Evolutionary conservation across 1,139 yeast species (phyloP).

Genomic region (Blastobotrys niveus): DNA sequence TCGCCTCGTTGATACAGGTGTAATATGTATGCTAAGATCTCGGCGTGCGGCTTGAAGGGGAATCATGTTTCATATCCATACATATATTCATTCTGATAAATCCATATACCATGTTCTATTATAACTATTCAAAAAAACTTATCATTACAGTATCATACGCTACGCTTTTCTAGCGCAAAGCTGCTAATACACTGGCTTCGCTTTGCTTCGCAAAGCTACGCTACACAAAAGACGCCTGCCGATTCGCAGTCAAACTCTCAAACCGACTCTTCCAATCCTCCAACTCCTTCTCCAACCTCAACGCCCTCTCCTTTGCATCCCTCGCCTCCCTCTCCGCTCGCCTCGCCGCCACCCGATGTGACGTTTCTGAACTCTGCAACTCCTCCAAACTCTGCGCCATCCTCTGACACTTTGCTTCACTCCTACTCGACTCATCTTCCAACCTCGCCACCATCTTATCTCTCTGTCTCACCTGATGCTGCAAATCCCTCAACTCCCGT

Average conservation of each 20-base stretch:
- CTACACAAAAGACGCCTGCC: slow-evolving; percentile 15
- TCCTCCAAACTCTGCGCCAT: slow-evolving; percentile 38
- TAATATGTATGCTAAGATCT: too few species aligned
- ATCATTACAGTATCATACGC: too few species aligned
- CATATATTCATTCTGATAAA: not conserved
- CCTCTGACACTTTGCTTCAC: slow-evolving; percentile 36
- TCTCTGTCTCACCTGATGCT: slow-evolving; percentile 26
- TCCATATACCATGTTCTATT: not conserved
- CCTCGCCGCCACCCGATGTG: slow-evolving; percentile 39
- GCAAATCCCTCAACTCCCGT: slow-evolving; percentile 30
- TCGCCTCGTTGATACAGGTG: too few species aligned
- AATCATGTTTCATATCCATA: not conserved
- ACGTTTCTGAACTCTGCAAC: slow-evolving; percentile 42
- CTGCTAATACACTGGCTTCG: too few species aligned
- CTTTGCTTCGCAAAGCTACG: too few species aligned
- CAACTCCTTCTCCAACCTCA: slow-evolving; percentile 59
- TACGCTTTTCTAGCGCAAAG: too few species aligned
- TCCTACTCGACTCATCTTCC: slow-evolving; percentile 32
- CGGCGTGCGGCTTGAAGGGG: too few species aligned
- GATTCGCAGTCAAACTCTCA: slow-evolving; percentile 24
- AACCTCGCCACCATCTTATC: slow-evolving; percentile 27
- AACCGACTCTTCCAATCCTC: slow-evolving; percentile 53
- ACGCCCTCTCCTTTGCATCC: slow-evolving; percentile 49
- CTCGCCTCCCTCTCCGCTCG: slow-evolving; percentile 45
- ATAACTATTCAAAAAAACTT: not conserved